phyloP scores from a whole-genome alignment of 1,284 basidiomycete species.

The Apiotrichum veenhuisii region DNA sequence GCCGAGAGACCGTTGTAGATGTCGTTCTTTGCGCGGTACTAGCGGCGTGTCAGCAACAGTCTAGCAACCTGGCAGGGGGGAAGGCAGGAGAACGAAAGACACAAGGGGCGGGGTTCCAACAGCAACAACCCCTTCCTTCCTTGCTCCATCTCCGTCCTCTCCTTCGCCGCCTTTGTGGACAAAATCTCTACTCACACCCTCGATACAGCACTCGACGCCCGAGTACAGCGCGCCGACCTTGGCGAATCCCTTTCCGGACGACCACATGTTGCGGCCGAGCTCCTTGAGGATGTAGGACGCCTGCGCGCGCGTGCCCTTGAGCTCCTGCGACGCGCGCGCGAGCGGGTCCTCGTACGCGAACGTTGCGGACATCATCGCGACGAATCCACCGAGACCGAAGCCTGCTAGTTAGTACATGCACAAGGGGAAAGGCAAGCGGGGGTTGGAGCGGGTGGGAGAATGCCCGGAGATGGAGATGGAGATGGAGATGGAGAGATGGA shows the following conservation, averaged over 20 bases:
- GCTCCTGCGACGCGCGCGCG: slow-evolving; percentile 58
- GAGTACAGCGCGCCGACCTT: slow-evolving; percentile 92
- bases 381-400: slow-evolving; percentile 88
- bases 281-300: slow-evolving; percentile 85
- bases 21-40: slow-evolving; percentile 97
- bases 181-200: slow-evolving; percentile 75
- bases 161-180: too few relatives aligned
- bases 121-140: too few relatives aligned
- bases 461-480: too few relatives aligned
- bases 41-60: slow-evolving; percentile 1
- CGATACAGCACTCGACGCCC: slow-evolving; percentile 91
- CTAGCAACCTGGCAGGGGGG: background rate
- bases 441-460: background rate
- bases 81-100: background rate
- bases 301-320: slow-evolving; percentile 51
- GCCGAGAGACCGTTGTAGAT: slow-evolving; percentile 67
- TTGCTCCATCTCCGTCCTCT: too few relatives aligned
- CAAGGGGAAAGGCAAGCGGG: background rate
- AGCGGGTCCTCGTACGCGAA: slow-evolving; percentile 95
- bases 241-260: slow-evolving; percentile 84
- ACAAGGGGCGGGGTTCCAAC: too few relatives aligned
- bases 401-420: slow-evolving; percentile 53
- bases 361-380: slow-evolving; percentile 91
- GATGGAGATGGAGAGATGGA: too few relatives aligned
- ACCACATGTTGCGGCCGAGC: slow-evolving; percentile 91